A percentile compares a stretch with the other conserved stretches of the same genome.
Conservation (phyloP, 164 flowering plant genomes). For the Akebia trifoliata region DNA sequence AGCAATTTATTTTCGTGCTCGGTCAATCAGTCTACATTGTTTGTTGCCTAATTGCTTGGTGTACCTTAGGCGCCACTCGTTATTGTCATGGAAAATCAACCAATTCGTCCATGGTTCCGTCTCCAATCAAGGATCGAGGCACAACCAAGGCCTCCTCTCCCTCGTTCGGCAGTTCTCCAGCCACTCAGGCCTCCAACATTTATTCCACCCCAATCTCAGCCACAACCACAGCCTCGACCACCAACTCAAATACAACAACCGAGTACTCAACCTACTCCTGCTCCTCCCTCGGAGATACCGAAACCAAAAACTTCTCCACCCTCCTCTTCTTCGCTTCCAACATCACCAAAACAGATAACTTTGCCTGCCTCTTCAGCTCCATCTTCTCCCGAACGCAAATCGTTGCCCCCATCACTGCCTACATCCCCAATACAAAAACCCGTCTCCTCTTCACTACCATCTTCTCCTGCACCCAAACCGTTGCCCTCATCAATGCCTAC, state of each 20-base stretch:
- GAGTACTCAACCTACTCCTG: conserved; percentile 2
- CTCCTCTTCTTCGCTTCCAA: conserved; percentile 4
- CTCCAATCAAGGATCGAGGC: conserved; percentile 12
- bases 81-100: background rate
- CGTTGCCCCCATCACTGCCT: conserved; percentile 7
- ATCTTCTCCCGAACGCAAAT: conserved; percentile 14
- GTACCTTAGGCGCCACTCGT: background rate
- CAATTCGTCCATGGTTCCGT: conserved; percentile 40
- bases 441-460: conserved; percentile 1
- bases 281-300: background rate
- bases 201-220: conserved; percentile 9
- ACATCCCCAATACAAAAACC: conserved; percentile 10
- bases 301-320: too few species aligned
- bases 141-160: conserved; percentile 14
- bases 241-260: conserved; percentile 9
- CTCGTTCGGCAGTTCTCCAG: conserved; percentile 11
- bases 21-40: too few species aligned
- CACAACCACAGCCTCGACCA: conserved; percentile 4
- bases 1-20: too few species aligned
- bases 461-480: conserved; percentile 7
- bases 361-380: conserved; percentile 5
- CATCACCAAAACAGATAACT: conserved; percentile 5
- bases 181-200: conserved; percentile 18
- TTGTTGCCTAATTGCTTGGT: too few species aligned
- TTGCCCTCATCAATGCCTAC: background rate